Base-by-base conservation (phyloP, 306 rosid species). In the Sphenostylis stenocarpa region DNA sequence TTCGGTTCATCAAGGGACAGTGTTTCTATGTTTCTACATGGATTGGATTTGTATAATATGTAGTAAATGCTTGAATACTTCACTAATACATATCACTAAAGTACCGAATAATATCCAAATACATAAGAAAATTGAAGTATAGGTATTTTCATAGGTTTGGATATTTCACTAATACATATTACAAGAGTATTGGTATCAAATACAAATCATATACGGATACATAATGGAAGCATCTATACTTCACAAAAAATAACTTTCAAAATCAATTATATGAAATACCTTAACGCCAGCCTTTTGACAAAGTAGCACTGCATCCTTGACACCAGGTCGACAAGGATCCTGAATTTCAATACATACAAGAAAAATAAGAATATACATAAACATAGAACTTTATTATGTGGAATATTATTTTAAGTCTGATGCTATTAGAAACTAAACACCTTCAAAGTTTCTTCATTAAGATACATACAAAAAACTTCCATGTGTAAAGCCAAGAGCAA, bases 301-400 rank as follows among this genome's bases (percentile, higher is more conserved):
- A 72, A 96, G 89, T 79, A 48, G 81, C 63, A 96, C 96, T 4
- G 99, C 83, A 60, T 79, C 87, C 76, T 71, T 83, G 36, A 96
- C 98, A 70, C 94, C 89, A 7, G 88, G 88, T 70, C 98, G 91
- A 80, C 98, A 96, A 67, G 99, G 99, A 83, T 96, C 99, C 97
- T 93, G 86, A 67, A 86, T 74, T 73, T 76, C 34, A 77, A 68
- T 14, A 73, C 20, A 73, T 19, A 36, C 28, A 52, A 31, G 23
- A 19, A 12, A 75, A 68, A 65, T 41, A 41, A 80, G 13, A 13
- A 39, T 6, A 26, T 10, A 52, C 3, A 39, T 5, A 36, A 64
- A 49, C 6, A n/a, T n/a, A 26, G 13, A 81, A 68, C 69, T 45
- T 64, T 13, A 53, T 41, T 33, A 20, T 0, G 23, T 2, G 6